These are phyloP conservation scores for Punctularia strigosozonata DNA, from an alignment of 768 basidiomycete species.

Conservation along the genomic window DNA sequence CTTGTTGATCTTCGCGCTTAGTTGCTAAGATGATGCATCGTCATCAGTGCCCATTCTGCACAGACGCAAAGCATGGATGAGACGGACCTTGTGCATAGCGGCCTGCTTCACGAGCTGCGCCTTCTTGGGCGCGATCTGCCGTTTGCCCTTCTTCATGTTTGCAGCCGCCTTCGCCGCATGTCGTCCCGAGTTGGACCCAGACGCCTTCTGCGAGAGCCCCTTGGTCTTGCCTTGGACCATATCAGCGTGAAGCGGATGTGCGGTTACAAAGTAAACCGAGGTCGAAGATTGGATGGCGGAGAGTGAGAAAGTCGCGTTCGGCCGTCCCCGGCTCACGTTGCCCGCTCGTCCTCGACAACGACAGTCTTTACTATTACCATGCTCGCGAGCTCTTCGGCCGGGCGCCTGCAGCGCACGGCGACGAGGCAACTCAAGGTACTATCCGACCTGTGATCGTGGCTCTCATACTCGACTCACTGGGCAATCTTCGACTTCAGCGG, in stretches of 20 bases:
- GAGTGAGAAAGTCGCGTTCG: too few relatives aligned
- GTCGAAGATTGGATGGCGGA: conserved; percentile 9
- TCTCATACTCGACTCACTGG: too few relatives aligned
- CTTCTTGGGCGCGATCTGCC: conserved; percentile 77
- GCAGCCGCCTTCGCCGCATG: conserved; percentile 58
- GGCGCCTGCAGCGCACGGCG: too few relatives aligned
- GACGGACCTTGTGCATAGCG: conserved; percentile 60
- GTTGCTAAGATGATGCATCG: conserved; percentile 41
- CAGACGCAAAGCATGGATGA: not conserved
- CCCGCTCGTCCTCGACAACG: too few relatives aligned
- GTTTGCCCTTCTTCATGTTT: conserved; percentile 68
- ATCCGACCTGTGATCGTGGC: too few relatives aligned
- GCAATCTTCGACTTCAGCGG: too few relatives aligned
- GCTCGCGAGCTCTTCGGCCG: too few relatives aligned
- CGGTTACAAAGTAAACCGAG: conserved; percentile 13
- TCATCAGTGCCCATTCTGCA: conserved; percentile 1
- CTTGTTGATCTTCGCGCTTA: conserved; percentile 85
- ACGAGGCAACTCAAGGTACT: too few relatives aligned
- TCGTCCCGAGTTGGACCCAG: conserved; percentile 32
- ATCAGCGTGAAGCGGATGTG: not conserved
- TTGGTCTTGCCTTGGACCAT: conserved; percentile 90
- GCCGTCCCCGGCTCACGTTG: too few relatives aligned
- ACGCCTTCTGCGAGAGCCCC: conserved; percentile 47
- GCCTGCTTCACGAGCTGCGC: conserved; percentile 58
- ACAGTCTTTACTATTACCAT: too few relatives aligned